Evolutionary conservation across 139 green algal genomes (phyloP).

Genomic region (Penium margaritaceum): DNA sequence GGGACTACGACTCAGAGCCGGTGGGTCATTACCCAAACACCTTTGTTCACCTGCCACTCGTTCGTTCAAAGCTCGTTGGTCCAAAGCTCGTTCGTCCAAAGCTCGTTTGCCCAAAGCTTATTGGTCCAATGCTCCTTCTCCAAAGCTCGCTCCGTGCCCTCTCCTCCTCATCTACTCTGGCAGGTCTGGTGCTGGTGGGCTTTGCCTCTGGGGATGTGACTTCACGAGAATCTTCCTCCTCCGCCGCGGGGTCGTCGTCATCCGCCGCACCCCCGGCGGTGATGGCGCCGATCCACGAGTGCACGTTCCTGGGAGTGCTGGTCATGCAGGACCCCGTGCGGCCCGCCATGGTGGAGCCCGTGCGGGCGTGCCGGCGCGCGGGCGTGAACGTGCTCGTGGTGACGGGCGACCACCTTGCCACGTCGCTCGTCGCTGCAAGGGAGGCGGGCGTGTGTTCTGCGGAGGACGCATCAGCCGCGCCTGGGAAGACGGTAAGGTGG

Average conservation of each 20-base stretch:
- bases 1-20: no score
- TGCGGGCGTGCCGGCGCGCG: not conserved
- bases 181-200: not conserved
- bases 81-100: no score
- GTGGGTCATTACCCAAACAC: no score
- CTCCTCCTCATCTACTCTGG: not conserved
- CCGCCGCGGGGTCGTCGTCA: no score
- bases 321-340: slow-evolving; percentile 8
- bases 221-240: no score
- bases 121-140: no score
- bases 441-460: slow-evolving; percentile 58
- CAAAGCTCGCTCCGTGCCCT: no score
- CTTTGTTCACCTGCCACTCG: no score
- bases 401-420: slow-evolving; percentile 94
- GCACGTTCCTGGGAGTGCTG: slow-evolving; percentile 16
- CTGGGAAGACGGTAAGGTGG: no score
- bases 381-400: slow-evolving; percentile 66
- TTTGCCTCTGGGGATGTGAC: slow-evolving; percentile 6
- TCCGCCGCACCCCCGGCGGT: no score
- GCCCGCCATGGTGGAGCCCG: not conserved
- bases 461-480: not conserved
- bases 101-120: no score
- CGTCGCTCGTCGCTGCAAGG: slow-evolving; percentile 81
- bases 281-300: not conserved
- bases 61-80: no score